A percentile compares a stretch with the other conserved stretches of the same genome.
Conservation (phyloP, 805 yeast species). For the Candida tammaniensis region DNA sequence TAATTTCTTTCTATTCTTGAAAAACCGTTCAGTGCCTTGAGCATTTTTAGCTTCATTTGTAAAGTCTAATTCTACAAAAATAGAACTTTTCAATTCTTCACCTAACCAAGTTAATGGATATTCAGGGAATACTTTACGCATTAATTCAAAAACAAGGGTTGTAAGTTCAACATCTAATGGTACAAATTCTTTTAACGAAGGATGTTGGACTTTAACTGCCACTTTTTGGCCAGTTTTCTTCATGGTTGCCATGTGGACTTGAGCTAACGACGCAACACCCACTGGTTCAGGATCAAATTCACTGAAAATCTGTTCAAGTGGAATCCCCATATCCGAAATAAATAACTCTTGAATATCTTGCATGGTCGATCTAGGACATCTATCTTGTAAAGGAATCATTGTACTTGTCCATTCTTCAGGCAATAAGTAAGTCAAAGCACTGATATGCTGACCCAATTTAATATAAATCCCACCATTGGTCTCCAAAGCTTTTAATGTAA, state of each 20-base stretch:
- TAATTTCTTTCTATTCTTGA: slow-evolving; percentile 47
- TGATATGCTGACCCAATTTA: slow-evolving; percentile 90
- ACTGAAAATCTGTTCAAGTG: slow-evolving; percentile 60
- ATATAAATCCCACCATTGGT: slow-evolving; percentile 90
- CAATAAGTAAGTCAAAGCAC: slow-evolving; percentile 86
- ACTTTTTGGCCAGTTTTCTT: slow-evolving; percentile 62
- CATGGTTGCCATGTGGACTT: slow-evolving; percentile 79
- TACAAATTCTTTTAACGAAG: slow-evolving; percentile 78
- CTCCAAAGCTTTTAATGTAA: slow-evolving; percentile 77
- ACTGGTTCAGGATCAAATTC: slow-evolving; percentile 73
- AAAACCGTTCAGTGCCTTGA: slow-evolving; percentile 62
- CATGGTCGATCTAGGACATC: slow-evolving; percentile 77
- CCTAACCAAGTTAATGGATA: slow-evolving; percentile 95
- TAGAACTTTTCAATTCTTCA: slow-evolving; percentile 83
- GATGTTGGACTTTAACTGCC: slow-evolving; percentile 95
- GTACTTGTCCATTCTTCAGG: slow-evolving; percentile 96
- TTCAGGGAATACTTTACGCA: slow-evolving; percentile 83
- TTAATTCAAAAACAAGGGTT: slow-evolving; percentile 64
- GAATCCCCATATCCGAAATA: slow-evolving; percentile 57
- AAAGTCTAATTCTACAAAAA: slow-evolving; percentile 89
- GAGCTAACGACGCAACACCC: slow-evolving; percentile 96
- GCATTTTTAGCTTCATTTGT: slow-evolving; percentile 85
- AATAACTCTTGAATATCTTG: slow-evolving; percentile 72
- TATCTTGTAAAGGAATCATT: slow-evolving; percentile 89
- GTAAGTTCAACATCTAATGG: slow-evolving; percentile 87